Evolutionary conservation across 1,284 basidiomycete genomes (phyloP), one percentile per base, ranked within the genome.

Genomic region (Apiotrichum brassicae): DNA sequence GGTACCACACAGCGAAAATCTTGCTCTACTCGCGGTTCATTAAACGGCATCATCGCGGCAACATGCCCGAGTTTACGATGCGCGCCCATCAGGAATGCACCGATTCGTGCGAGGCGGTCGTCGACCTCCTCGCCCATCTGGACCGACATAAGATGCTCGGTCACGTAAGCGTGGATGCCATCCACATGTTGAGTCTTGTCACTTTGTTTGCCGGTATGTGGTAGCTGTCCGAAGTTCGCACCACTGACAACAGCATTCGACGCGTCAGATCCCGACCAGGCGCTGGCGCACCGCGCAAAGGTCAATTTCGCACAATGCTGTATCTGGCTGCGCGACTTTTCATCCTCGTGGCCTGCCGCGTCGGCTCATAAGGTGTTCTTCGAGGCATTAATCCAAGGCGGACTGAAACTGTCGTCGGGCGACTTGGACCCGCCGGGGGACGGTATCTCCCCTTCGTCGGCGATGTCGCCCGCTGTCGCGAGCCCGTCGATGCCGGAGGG

Each of bases 361-460:
- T 67, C 65, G 3, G 58, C 65, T 6, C 68, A 70, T 53, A 63
- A 65, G 47, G 47, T 69, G 11, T 72, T 70, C 56, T 68, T 72
- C 40, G 70, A 72, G 39, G 67, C 64, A 9, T 54, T 71, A 30
- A 68, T 71, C 44, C 62, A 64, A 43, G 66, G 66, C 8, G 68
- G 66, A 4, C 47, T 66, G 3, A 58, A 61, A 44, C 41, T 55
- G 18, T 44, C 48, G 4, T 49, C 47, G 1, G 50, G 51, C 18
- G 54, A 56, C 37, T 41, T 48, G 26, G 34, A 30, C 19, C 18
- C 35, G 26, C n/a, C 19, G 11, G 24, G 22, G 9, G 41, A 33
- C 12, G 43, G 43, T 23, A 34, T 35, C 7, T 32, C 37, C 0
- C 38, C 42, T 1, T 34, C 42, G 14, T 47, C 48, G 9, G 37